Evolutionary conservation across 495 filamentous ascomycete species (phyloP).

Genomic region (Ascodesmis nigricans): DNA sequence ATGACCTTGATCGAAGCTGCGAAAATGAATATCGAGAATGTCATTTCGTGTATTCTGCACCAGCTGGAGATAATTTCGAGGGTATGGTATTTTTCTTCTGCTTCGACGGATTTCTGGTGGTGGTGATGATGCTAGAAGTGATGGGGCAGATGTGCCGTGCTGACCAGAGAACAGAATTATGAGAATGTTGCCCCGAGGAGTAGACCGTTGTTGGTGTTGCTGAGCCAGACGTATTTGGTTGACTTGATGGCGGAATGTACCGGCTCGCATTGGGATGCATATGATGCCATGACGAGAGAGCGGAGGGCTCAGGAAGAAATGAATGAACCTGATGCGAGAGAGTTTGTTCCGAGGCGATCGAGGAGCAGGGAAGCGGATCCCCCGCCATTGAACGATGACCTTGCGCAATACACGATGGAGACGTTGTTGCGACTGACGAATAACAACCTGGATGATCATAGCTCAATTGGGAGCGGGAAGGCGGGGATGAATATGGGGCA

Average conservation of each 20-base stretch:
- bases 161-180: too few species aligned
- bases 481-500: slow-evolving; percentile 25
- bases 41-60: slow-evolving; percentile 34
- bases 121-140: neutral
- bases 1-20: slow-evolving; percentile 38
- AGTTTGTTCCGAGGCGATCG: slow-evolving; percentile 10
- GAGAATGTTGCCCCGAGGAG: slow-evolving; percentile 23
- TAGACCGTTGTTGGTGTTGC: slow-evolving; percentile 30
- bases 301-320: slow-evolving; percentile 14
- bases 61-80: slow-evolving; percentile 20
- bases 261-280: slow-evolving; percentile 32
- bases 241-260: slow-evolving; percentile 42
- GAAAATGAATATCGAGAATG: slow-evolving; percentile 29
- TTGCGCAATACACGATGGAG: slow-evolving; percentile 20
- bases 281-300: slow-evolving; percentile 15
- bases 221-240: slow-evolving; percentile 38
- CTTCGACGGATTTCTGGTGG: neutral
- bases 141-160: neutral
- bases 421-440: slow-evolving; percentile 18
- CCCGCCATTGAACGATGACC: slow-evolving; percentile 21
- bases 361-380: slow-evolving; percentile 17
- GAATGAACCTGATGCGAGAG: slow-evolving; percentile 7
- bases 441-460: slow-evolving; percentile 9
- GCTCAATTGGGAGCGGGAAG: slow-evolving; percentile 4
- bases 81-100: slow-evolving; percentile 7